Base-by-base conservation (phyloP, 768 basidiomycete genomes). In the Kwoniella sp. region DNA sequence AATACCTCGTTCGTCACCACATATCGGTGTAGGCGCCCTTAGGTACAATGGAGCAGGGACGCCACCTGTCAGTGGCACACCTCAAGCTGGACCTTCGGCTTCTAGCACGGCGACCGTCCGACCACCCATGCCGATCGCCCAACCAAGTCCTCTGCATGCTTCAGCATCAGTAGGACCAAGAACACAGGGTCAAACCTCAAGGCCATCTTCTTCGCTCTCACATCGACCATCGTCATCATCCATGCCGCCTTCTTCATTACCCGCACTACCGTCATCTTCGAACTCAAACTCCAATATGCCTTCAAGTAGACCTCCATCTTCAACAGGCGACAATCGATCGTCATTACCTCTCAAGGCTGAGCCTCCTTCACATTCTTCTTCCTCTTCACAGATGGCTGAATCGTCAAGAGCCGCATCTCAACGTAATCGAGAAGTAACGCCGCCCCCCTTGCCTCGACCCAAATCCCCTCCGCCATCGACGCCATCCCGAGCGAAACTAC, bases 401-500 rank as follows among this genome's bases (percentile, higher is more conserved):
- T 48, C 46, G 3, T 48, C 56, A 40, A 44, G 22, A 40, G 57
- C 57, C 26, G 57, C 52, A 15, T 46, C 63, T 26, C 58, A 53
- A 46, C 44, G 62, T 10, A 40, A 62, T 26, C 33, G 72, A 7
- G 59, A 70, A 55, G 54, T 68, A 21, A 73, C 74, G 19, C 72
- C 74, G 0, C 74, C 74, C 1, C 70, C 70, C 19, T 8, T 65
- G 10, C 61, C 68, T 22, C 58, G 58, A 21, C 59, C 55, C 0
- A 64, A 63, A 46, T 73, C 74, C 0, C 74, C 74, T n/a, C 74
- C 74, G 30, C 74, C 74, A 25, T 71, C 74, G 19, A 73, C 74
- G 19, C 74, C 74, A 5, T 63, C 69, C 22, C 58, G 72, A 26
- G 56, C 62, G n/a, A 60, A 60, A 26, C 65, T 76, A 25, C 68